Evolutionary conservation across 2,329 filamentous ascomycete species (phyloP), one percentile per base, ranked within the genome.

Genomic region (Helotiales sp.): DNA sequence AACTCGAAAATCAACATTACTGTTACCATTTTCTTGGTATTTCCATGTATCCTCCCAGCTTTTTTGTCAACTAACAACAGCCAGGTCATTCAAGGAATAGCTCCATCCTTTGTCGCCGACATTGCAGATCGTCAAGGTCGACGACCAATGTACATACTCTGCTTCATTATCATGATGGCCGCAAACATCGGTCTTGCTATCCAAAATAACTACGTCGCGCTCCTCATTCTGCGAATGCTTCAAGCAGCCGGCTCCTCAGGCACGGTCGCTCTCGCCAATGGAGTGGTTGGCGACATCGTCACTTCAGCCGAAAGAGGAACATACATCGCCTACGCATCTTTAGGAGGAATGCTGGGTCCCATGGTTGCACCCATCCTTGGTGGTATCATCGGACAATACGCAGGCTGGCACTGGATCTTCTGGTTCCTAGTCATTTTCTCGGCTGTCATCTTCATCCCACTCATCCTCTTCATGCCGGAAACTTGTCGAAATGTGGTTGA

Each of bases 291-390:
- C 0, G 88, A 90, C 67, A 75, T 88, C 7, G 76, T 82, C 13
- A 87, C 84, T 0, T 81, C 81, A 2, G 79, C 80, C 1, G 86
- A 90, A 66, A 74, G 66, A 48, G 66, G 87, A 57, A 85, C 80
- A 51, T 92, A 88, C 67, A 86, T 91, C 74, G 87, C 82, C 40
- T 80, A 84, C 60, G 81, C 84, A 19, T 81, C 79, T 34, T 13
- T 55, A 13, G 53, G 44, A 17, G 40, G 30, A 0, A 24, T 57
- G 3, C 17, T 59, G 12, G 79, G 74, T 5, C 58, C 62, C 5
- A 55, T 55, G 24, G 10, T 67, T 7, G 58, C 58, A 12, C 64
- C 66, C 2, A 55, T 67, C 17, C 31, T 69, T 10, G 66, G 67
- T 19, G 66, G 60, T 19, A 38, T 65, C 2, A 44, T 67, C 22